Evolutionary conservation across 139 green algal species (phyloP), one percentile per base, ranked within the genome.

Genomic region (Chlorella sorokiniana): DNA sequence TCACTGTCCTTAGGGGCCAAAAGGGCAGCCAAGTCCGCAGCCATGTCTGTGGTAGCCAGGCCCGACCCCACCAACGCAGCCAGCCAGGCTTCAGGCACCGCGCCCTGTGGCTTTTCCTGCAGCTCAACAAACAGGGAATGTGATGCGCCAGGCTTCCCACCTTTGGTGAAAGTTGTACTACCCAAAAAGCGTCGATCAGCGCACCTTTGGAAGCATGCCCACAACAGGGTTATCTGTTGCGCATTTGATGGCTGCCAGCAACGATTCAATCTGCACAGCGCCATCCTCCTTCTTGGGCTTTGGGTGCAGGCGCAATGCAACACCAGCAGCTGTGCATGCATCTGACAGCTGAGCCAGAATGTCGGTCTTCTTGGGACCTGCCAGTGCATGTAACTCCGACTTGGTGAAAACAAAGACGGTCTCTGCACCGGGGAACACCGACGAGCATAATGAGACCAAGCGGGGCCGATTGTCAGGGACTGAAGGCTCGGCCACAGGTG

Each of bases 291-390:
- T 88, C 85, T 98, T 98, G 4, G 87, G 72, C 81, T 94, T 95
- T 10, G 87, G 64, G 37, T 93, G 88, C 27, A 98, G 62, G 20
- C 85, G 59, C 52, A 98, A 74, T 29, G 86, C 67, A 2, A 94
- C 75, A 1, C 88, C 90, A 9, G 81, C 80, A 1, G 76, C 75
- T 4, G 62, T 35, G 69, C 86, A 84, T 45, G 77, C 81, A 0
- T 80, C 88, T 11, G 52, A 76, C 37, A 97, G 68, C 33, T 87
- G 82, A 74, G 94, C 72, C 73, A 98, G 82, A 38, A 97, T 83
- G 11, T 81, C 70, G 93, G 92, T 90, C 83, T 99, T 99, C 81
- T 99, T 99, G 40, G 84, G 65, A 75, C 92, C 96, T 7, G 94
- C 93, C 25, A 98, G 48, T 4, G 97, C 89, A 61, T 96, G 90